Conservation (phyloP, 2,329 filamentous ascomycete genomes). For the Pyrenophora seminiperda region DNA sequence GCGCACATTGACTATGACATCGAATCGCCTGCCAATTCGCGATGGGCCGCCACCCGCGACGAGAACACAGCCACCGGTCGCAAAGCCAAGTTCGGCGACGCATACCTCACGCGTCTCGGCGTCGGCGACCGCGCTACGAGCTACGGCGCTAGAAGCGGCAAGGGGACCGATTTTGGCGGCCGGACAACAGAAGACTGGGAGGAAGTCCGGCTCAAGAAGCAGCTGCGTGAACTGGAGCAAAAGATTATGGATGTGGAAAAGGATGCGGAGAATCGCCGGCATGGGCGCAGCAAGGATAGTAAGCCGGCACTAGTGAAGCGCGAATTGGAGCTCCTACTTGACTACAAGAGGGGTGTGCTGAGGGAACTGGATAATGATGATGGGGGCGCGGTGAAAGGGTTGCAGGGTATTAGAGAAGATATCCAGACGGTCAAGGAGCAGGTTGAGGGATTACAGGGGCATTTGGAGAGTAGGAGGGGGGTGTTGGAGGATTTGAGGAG, state of each 20-base stretch:
- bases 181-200: constrained; percentile 95
- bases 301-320: constrained; percentile 92
- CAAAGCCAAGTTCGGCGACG: constrained; percentile 97
- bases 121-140: constrained; percentile 70
- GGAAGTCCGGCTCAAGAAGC: constrained; percentile 91
- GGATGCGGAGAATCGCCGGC: constrained; percentile 64
- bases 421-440: constrained; percentile 91
- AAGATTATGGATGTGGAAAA: constrained; percentile 85
- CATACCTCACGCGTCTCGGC: constrained; percentile 89
- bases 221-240: constrained; percentile 84
- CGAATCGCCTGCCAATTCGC: constrained; percentile 74
- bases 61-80: constrained; percentile 82
- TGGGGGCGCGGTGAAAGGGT: constrained; percentile 64
- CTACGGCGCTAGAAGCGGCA: constrained; percentile 65
- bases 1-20: constrained; percentile 97
- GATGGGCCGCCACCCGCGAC: constrained; percentile 79
- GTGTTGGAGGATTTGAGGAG: constrained; percentile 75
- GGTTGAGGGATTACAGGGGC: constrained; percentile 84
- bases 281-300: constrained; percentile 66
- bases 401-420: constrained; percentile 83
- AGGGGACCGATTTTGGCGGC: constrained; percentile 87
- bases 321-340: constrained; percentile 89
- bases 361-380: constrained; percentile 75
- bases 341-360: constrained; percentile 87
- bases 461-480: constrained; percentile 76